Base-by-base conservation (phyloP, 106 monocot genomes). In the Gastrodia elata region DNA sequence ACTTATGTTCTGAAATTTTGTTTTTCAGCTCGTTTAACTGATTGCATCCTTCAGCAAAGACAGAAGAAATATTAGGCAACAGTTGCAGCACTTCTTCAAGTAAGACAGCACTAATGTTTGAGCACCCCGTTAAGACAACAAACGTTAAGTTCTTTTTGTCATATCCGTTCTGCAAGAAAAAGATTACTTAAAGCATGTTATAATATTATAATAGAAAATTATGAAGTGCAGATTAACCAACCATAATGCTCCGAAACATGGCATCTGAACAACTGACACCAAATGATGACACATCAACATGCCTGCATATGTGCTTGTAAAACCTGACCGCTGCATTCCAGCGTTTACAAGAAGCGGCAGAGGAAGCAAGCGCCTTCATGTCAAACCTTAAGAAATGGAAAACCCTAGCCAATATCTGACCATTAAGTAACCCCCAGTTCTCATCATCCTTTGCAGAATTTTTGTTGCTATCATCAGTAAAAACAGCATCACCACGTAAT, bases 311-410 rank as follows among this genome's bases (percentile, higher is more conserved):
- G 61, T 59, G 80, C 70, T 77, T 93, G 82, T 99, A 99, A 39
- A 85, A 80, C 61, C 81, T 65, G 1, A 83, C 84, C 36, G 87
- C 91, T 28, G 75, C 28, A 59, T 88, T 91, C 98, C 98, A 99
- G 28, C 78, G 79, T 70, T 85, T 93, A 79, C 98, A 99, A 57
- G 93, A 87, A 84, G 80, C 79, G 76, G 91, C 84, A 85, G 91
- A 83, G 64, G 84, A 83, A 10, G 82, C 22, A 68, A 93, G 82
- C 33, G 98, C 87, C 39, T 80, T 99, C 76, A 87, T 58, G 71
- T 99, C 93, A 37, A 74, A 64, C 82, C 80, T 83, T 59, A 99
- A 57, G 74, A 89, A 93, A 87, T 99, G 98, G 70, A 99, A 93
- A 48, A 99, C 71, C 65, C 98, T 88, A 55, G 87, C 86, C 80